These are phyloP conservation scores for Isatis lusitanica DNA, from an alignment of 441 rosid species.

Conservation along the genomic window DNA sequence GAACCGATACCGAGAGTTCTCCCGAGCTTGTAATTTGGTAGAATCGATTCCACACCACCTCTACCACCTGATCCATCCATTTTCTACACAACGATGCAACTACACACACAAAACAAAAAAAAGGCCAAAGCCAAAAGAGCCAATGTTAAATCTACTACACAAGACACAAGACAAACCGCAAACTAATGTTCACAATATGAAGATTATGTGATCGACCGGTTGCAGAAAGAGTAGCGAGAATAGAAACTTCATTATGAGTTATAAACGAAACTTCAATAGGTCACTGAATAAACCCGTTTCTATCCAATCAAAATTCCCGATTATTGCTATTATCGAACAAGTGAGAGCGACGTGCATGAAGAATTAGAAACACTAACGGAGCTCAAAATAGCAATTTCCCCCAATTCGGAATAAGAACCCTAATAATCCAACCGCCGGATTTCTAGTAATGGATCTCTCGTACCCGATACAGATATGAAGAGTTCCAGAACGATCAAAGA, in stretches of 20 bases:
- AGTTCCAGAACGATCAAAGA: background rate
- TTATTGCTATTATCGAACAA: background rate
- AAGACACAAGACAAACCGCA: slow-evolving; percentile 1
- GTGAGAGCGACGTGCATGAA: slow-evolving; percentile 3
- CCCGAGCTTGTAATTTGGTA: slow-evolving; percentile 86
- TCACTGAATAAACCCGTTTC: background rate
- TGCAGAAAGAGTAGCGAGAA: background rate
- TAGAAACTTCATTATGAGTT: background rate
- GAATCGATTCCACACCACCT: slow-evolving; percentile 57
- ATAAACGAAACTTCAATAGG: background rate
- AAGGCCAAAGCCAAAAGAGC: background rate
- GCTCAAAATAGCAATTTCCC: slow-evolving; percentile 26
- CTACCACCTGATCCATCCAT: slow-evolving; percentile 79
- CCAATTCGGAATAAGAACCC: slow-evolving; percentile 29
- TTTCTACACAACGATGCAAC: slow-evolving; percentile 30
- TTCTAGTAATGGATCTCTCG: slow-evolving; percentile 22
- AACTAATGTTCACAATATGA: background rate
- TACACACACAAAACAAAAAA: background rate
- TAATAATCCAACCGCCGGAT: slow-evolving; percentile 19
- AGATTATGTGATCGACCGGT: background rate
- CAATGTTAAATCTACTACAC: slow-evolving; percentile 13
- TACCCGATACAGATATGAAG: slow-evolving; percentile 3
- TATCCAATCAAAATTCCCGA: background rate
- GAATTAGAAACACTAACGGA: slow-evolving; percentile 9
- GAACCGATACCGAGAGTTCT: slow-evolving; percentile 97